phyloP scores from a whole-genome alignment of 1,139 yeast species.

The Hyphopichia buzzinii region DNA sequence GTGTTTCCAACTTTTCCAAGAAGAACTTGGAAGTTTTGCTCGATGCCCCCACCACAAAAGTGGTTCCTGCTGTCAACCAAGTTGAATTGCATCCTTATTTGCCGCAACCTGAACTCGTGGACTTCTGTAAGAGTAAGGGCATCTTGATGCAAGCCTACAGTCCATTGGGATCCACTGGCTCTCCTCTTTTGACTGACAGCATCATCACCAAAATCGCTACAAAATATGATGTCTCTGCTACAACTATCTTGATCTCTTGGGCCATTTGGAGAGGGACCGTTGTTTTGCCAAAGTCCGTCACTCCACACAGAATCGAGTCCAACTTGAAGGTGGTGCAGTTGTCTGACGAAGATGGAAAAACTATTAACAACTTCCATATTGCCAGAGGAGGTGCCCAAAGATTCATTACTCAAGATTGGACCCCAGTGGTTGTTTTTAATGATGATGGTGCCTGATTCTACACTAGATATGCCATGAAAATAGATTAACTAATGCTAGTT shows the following conservation, averaged over 20 bases:
- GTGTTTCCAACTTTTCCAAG: constrained; percentile 76
- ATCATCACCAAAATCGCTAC: constrained; percentile 52
- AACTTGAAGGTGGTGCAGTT: constrained; percentile 56
- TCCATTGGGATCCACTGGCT: constrained; percentile 71
- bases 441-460: constrained; percentile 8
- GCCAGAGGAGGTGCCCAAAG: constrained; percentile 49
- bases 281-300: constrained; percentile 72
- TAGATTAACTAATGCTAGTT: too few species aligned
- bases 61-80: constrained; percentile 72
- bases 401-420: constrained; percentile 43
- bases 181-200: constrained; percentile 58
- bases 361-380: constrained; percentile 39
- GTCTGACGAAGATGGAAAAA: constrained; percentile 43
- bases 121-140: constrained; percentile 50
- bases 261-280: constrained; percentile 66
- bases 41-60: constrained; percentile 34
- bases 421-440: constrained; percentile 19
- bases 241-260: constrained; percentile 70
- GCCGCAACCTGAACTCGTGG: constrained; percentile 64
- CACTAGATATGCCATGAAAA: too few species aligned
- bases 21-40: constrained; percentile 48
- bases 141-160: constrained; percentile 74
- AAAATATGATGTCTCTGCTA: constrained; percentile 54
- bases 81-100: constrained; percentile 74
- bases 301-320: constrained; percentile 54